Conservation (phyloP, 1,139 yeast species). For the Saccharomyces hybrid region DNA sequence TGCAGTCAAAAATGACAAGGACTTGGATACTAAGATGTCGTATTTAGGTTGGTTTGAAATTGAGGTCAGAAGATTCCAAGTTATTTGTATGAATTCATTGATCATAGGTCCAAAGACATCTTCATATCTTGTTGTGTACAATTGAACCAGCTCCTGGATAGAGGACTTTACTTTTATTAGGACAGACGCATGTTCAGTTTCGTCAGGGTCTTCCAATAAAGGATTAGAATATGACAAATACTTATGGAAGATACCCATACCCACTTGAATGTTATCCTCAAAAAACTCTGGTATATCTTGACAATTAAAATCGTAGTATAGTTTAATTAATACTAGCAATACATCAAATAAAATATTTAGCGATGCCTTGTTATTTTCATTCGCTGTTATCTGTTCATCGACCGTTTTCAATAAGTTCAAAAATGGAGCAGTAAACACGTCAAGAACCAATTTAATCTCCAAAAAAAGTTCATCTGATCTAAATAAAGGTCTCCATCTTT, state of each 20-base stretch:
- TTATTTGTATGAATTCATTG: conserved; percentile 68
- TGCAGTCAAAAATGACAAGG: conserved; percentile 75
- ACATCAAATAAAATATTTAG: conserved; percentile 59
- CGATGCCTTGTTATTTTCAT: conserved; percentile 39
- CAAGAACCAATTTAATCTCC: conserved; percentile 82
- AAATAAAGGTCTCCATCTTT: conserved; percentile 92
- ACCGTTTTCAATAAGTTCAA: conserved; percentile 56
- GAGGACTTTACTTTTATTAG: conserved; percentile 72
- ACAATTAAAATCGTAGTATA: conserved; percentile 89
- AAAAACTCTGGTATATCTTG: conserved; percentile 98
- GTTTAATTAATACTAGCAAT: conserved; percentile 61
- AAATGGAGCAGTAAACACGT: conserved; percentile 79
- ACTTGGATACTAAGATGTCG: conserved; percentile 76
- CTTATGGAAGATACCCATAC: conserved; percentile 77
- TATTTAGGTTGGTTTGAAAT: conserved; percentile 67
- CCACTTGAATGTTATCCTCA: conserved; percentile 75
- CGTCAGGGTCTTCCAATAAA: conserved; percentile 45
- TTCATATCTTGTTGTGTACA: conserved; percentile 85
- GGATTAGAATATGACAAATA: conserved; percentile 58
- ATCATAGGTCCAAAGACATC: conserved; percentile 79
- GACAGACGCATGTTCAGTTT: conserved; percentile 65
- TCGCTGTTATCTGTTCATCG: conserved; percentile 55
- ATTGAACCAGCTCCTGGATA: conserved; percentile 74
- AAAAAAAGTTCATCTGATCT: conserved; percentile 82
- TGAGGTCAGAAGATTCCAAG: conserved; percentile 70